Conservation (phyloP, 805 yeast genomes). For the Schwanniomyces pseudopolymorphus region DNA sequence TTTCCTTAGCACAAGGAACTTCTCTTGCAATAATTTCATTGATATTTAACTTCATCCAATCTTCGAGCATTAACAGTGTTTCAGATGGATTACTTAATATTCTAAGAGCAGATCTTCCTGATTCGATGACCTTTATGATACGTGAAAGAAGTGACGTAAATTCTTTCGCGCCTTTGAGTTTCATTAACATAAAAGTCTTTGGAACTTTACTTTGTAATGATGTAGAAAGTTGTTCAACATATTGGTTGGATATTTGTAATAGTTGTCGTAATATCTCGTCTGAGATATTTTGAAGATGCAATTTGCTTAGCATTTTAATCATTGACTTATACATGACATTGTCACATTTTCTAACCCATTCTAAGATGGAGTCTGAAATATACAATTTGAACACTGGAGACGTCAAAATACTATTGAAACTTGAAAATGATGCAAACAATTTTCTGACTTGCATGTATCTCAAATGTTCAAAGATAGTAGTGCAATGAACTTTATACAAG, state of each 20-base stretch:
- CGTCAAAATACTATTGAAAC: conserved; percentile 57
- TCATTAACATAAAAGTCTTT: conserved; percentile 47
- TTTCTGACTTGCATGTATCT: conserved; percentile 66
- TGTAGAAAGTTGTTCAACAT: conserved; percentile 45
- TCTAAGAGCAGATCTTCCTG: conserved; percentile 49
- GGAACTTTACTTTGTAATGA: conserved; percentile 47
- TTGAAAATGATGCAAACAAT: conserved; percentile 51
- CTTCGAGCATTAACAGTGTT: conserved; percentile 50
- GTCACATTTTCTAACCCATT: conserved; percentile 74
- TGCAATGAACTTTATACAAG: conserved; percentile 63
- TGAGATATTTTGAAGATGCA: conserved; percentile 60
- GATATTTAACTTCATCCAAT: conserved; percentile 57
- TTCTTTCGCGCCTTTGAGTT: conserved; percentile 51
- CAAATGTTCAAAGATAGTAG: conserved; percentile 60
- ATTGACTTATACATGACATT: conserved; percentile 53
- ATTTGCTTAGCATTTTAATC: conserved; percentile 59
- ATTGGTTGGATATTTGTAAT: conserved; percentile 50
- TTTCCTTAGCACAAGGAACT: conserved; percentile 46
- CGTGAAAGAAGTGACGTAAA: conserved; percentile 55
- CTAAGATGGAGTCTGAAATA: conserved; percentile 44
- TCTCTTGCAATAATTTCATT: conserved; percentile 47
- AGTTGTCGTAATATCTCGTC: conserved; percentile 53
- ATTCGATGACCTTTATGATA: conserved; percentile 52
- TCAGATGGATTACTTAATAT: conserved; percentile 46
- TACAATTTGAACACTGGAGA: conserved; percentile 62